Evolutionary conservation across 331 rosid species (phyloP).

Genomic region (Malus hybrid): DNA sequence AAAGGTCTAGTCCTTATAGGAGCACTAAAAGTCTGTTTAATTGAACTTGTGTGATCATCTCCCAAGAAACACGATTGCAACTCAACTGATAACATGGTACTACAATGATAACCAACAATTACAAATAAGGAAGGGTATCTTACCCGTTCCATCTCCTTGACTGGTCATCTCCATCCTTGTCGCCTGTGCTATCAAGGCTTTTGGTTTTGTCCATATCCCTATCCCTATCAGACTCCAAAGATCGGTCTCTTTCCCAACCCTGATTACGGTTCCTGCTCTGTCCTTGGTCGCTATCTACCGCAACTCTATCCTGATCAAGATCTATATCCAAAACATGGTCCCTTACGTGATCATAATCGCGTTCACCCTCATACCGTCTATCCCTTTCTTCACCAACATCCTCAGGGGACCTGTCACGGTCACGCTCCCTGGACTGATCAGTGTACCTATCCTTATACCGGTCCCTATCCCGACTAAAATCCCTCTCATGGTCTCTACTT

Average conservation of each 20-base stretch:
- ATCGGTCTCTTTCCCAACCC: constrained; percentile 36
- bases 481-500: constrained; percentile 34
- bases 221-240: constrained; percentile 17
- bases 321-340: constrained; percentile 36
- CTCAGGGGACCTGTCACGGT: constrained; percentile 45
- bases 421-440: constrained; percentile 41
- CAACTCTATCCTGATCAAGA: constrained; percentile 25
- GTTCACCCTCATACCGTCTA: constrained; percentile 39
- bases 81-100: background rate
- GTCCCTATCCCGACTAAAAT: constrained; percentile 46
- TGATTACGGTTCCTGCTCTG: constrained; percentile 25
- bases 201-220: background rate
- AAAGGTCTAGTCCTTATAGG: background rate
- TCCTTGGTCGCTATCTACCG: constrained; percentile 28
- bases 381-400: constrained; percentile 48
- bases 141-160: constrained; percentile 57
- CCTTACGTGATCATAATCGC: constrained; percentile 30
- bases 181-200: background rate
- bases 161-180: constrained; percentile 30
- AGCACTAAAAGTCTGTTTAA: background rate
- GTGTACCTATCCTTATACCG: constrained; percentile 30
- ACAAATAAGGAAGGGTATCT: constrained; percentile 6
- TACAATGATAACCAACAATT: background rate
- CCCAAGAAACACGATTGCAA: background rate
- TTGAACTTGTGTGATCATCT: background rate